A percentile compares a stretch with the other conserved stretches of the same genome.
Evolutionary conservation across 139 green algal genomes (phyloP).

Genomic region (Yamagishiella unicocca): DNA sequence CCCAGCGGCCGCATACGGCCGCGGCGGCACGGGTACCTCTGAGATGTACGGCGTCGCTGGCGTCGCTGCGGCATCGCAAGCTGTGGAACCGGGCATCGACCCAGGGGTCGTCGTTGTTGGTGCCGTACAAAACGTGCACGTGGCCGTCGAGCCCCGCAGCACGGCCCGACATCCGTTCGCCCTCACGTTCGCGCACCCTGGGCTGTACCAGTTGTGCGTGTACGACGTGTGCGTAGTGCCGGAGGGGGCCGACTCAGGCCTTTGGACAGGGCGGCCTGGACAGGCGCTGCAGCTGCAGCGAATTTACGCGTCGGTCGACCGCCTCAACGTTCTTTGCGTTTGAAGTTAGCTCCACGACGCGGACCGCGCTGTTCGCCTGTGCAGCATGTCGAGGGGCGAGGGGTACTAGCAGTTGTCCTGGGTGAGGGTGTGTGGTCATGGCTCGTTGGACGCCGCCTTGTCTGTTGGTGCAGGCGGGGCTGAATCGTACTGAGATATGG

Average conservation of each 20-base stretch:
- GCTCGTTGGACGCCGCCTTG: too few relatives aligned
- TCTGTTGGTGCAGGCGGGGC: too few relatives aligned
- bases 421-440: too few relatives aligned
- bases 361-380: too few relatives aligned
- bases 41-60: not conserved
- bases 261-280: not conserved
- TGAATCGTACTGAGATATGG: too few relatives aligned
- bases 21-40: not conserved
- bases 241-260: not conserved
- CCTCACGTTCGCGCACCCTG: constrained; percentile 26
- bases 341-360: not conserved
- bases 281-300: not conserved
- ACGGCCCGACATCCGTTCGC: constrained; percentile 9
- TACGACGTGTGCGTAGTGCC: constrained; percentile 17
- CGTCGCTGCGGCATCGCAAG: not conserved
- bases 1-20: too few relatives aligned
- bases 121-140: constrained; percentile 25
- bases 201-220: constrained; percentile 54
- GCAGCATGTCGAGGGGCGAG: too few relatives aligned
- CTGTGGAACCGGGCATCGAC: constrained; percentile 30
- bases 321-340: constrained; percentile 23
- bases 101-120: constrained; percentile 42
- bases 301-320: constrained; percentile 17
- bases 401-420: too few relatives aligned
- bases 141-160: constrained; percentile 9